Conservation (phyloP, 768 basidiomycete species). For the Podaxis rugospora region DNA sequence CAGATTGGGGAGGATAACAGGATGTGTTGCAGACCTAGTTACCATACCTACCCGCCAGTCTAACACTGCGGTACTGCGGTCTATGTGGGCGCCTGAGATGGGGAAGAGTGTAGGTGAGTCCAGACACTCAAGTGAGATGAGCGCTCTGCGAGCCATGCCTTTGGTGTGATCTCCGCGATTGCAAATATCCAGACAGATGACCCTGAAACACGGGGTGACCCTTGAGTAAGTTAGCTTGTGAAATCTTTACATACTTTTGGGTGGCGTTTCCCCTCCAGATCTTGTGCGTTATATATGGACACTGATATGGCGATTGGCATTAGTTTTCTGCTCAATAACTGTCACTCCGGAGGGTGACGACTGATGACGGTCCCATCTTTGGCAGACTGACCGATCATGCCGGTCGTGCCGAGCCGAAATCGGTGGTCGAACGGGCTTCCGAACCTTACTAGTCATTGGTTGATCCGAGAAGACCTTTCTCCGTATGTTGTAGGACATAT, state of each 20-base stretch:
- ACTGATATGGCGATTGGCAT: neutral
- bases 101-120: too few species aligned
- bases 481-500: neutral
- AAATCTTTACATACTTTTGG: neutral
- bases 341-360: slow-evolving; percentile 7
- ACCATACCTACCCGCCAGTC: too few species aligned
- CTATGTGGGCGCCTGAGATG: too few species aligned
- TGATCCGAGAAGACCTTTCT: neutral
- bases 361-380: neutral
- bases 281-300: neutral
- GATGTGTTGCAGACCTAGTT: too few species aligned
- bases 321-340: neutral
- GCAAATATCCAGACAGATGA: slow-evolving; percentile 1
- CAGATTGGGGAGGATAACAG: too few species aligned
- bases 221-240: neutral
- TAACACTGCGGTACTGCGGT: too few species aligned
- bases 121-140: neutral
- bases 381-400: neutral
- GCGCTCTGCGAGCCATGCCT: neutral
- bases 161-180: neutral
- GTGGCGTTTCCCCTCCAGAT: neutral
- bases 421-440: neutral
- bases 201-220: slow-evolving; percentile 1
- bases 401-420: neutral
- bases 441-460: neutral